These are phyloP conservation scores for Ilyonectria mors-panacis DNA, from an alignment of 2,329 filamentous ascomycete genomes.

Conservation along the genomic window DNA sequence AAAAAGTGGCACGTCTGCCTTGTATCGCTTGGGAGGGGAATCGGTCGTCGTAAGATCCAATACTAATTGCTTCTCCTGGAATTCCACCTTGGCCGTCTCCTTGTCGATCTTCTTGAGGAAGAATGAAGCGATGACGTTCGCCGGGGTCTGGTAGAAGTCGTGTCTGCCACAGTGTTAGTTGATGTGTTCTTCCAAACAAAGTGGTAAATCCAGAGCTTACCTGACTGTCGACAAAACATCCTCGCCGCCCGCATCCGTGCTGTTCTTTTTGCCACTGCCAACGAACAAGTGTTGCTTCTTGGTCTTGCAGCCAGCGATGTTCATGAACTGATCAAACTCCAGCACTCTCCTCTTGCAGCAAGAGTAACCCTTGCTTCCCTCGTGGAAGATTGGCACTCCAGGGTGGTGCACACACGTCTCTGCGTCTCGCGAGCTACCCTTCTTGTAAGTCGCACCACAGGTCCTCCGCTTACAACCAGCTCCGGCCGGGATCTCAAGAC, in stretches of 20 bases:
- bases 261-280: slow-evolving; percentile 78
- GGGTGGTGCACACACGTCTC: slow-evolving; percentile 93
- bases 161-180: slow-evolving; percentile 56
- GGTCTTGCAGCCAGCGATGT: slow-evolving; percentile 90
- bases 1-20: slow-evolving; percentile 80
- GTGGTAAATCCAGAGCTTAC: slow-evolving; percentile 57
- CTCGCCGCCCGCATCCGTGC: slow-evolving; percentile 67
- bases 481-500: slow-evolving; percentile 79
- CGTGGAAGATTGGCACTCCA: slow-evolving; percentile 93
- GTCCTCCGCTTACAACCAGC: slow-evolving; percentile 83
- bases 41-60: slow-evolving; percentile 92
- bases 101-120: slow-evolving; percentile 99
- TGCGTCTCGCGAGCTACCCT: slow-evolving; percentile 71
- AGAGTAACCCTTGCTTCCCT: slow-evolving; percentile 97
- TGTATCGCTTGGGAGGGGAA: slow-evolving; percentile 82
- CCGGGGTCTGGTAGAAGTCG: slow-evolving; percentile 95
- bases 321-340: slow-evolving; percentile 98
- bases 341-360: slow-evolving; percentile 96
- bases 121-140: slow-evolving; percentile 88
- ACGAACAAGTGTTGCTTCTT: slow-evolving; percentile 89
- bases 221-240: slow-evolving; percentile 85
- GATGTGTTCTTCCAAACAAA: not conserved
- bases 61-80: slow-evolving; percentile 73
- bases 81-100: slow-evolving; percentile 79
- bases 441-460: slow-evolving; percentile 78